Evolutionary conservation across 495 filamentous ascomycete species (phyloP), one percentile per base, ranked within the genome.

Genomic region (Penicillium nucicola): DNA sequence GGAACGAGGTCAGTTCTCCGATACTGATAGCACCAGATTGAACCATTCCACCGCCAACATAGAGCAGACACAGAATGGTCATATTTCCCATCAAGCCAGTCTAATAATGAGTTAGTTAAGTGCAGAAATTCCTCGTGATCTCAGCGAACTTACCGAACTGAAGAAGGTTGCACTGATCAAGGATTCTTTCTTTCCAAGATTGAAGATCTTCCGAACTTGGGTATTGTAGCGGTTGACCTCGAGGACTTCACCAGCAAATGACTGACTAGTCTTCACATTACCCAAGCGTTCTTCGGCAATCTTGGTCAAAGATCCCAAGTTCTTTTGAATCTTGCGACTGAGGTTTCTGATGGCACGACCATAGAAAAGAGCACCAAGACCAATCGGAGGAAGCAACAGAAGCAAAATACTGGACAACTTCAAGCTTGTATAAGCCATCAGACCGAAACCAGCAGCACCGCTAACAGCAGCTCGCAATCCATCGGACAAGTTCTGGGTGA

Each of bases 401-500:
- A 83, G 79, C 47, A 98, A 79, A 48, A 96, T 84, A 42, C 87
- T 85, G 2, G 92, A 96, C 39, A 98, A 76, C 69, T 96, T 92
- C 41, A 93, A 72, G 65, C 89, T 95, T 45, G 96, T 86, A 74
- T 91, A 97, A 15, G 85, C 84, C 93, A 98, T 97, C 55, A 92
- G 76, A 33, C 81, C 81, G 56, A 98, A 85, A 2, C 95, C 95
- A 51, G 92, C 92, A 1, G 78, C 79, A 50, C 93, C 92, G 61
- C 89, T 95, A 40, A 98, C 90, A 42, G 89, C 70, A 4, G 93
- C 84, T 23, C 93, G 84, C 23, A 97, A 74, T 11, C 93, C 93
- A 70, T 98, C 93, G 2, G 92, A 96, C 36, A 98, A 72, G 62
- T 98, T 98, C 57, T 97, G 93, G 9, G 95, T 97, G 58, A 98